Base-by-base conservation (phyloP, 805 yeast genomes). In the Candida corydali region DNA sequence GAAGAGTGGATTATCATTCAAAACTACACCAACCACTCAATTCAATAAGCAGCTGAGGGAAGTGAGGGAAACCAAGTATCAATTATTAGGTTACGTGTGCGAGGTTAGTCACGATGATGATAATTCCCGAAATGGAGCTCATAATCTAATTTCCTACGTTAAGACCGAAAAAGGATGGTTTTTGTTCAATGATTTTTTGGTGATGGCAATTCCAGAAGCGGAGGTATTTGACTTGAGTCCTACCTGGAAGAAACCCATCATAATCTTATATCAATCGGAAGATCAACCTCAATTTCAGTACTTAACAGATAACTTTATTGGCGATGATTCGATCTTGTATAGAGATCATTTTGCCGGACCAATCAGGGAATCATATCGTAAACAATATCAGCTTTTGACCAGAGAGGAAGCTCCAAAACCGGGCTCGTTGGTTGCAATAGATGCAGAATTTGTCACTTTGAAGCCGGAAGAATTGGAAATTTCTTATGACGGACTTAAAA, bases 391-490 rank as follows among this genome's bases (percentile, higher is more conserved):
- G 46, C 63, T 84, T n/a, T 61, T 86, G 40, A 78, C 87, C 0
- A 61, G 62, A 23, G 69, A 72, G 32, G 89, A 84, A 48, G 85
- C 86, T 0, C 96, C 96, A 0, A 52, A 52, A 15, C 72, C 80
- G 0, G 96, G 96, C 0, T 68, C 86, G 1, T 56, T 88, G 26
- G 80, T 91, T 14, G 98, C 98, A 0, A 82, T 93, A 39, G 99
- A 93, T 66, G 97, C 99, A 0, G 99, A 93, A 58, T 93, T 94
- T 69, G 98, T 93, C 3, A 75, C 80, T 20, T 56, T 89, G 22
- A 76, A 79, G 33, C 84, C 84, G 3, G 97, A 88, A 46, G 78
- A 82, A 43, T 74, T 78, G 29, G 97, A 89, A 51, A 75, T 91
- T 32, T 76, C 78, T 36, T 77, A 81, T 37, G 77, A 78, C 43